These are phyloP conservation scores for Yarrowia sp. DNA, from an alignment of 805 yeast species.

Conservation along the genomic window DNA sequence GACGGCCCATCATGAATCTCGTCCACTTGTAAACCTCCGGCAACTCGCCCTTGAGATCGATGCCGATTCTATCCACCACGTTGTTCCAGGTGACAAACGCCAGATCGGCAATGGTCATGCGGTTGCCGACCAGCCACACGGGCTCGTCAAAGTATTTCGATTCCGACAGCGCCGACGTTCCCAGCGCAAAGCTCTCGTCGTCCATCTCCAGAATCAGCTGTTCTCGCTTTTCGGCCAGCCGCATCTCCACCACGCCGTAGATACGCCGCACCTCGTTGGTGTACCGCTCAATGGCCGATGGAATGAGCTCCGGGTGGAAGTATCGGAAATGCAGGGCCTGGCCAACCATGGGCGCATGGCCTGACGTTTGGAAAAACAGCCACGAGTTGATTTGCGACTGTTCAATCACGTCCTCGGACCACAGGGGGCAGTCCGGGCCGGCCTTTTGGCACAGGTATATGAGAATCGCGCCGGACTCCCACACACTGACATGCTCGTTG, in stretches of 20 bases:
- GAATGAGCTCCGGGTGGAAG: slow-evolving; percentile 84
- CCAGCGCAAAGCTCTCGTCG: slow-evolving; percentile 85
- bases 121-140: slow-evolving; percentile 92
- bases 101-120: slow-evolving; percentile 81
- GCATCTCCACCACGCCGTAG: slow-evolving; percentile 78
- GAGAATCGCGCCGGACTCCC: slow-evolving; percentile 96
- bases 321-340: slow-evolving; percentile 94
- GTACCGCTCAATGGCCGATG: slow-evolving; percentile 82
- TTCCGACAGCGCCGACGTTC: slow-evolving; percentile 85
- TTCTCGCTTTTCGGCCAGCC: slow-evolving; percentile 90
- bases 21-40: slow-evolving; percentile 98
- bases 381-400: slow-evolving; percentile 86
- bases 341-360: slow-evolving; percentile 99
- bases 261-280: slow-evolving; percentile 52
- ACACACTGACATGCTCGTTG: slow-evolving; percentile 76
- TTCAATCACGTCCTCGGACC: slow-evolving; percentile 79
- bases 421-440: slow-evolving; percentile 72
- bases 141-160: slow-evolving; percentile 90
- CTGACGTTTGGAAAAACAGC: slow-evolving; percentile 94
- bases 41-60: slow-evolving; percentile 76
- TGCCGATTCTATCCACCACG: slow-evolving; percentile 91
- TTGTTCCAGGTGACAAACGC: slow-evolving; percentile 97
- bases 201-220: slow-evolving; percentile 82
- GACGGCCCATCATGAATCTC: slow-evolving; percentile 91
- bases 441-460: slow-evolving; percentile 72